phyloP scores from a whole-genome alignment of 2,329 filamentous ascomycete species.

The Colletotrichum sp. region DNA sequence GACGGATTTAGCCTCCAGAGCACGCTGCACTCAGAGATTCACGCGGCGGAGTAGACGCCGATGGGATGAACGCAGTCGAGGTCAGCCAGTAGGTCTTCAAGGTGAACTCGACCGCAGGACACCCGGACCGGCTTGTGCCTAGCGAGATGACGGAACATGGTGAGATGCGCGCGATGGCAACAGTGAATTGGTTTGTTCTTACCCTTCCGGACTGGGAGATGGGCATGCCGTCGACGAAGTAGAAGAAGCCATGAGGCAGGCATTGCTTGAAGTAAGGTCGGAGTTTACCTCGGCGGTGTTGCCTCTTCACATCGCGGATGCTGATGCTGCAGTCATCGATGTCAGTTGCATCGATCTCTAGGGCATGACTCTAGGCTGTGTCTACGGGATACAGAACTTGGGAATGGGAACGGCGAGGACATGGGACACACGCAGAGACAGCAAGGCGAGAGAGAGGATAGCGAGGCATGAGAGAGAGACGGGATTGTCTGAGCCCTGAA shows the following conservation, averaged over 20 bases:
- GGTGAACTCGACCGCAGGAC: background rate
- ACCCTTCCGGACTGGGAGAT: background rate
- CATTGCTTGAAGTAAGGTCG: background rate
- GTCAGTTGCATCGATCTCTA: background rate
- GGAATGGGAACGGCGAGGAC: background rate
- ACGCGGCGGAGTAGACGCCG: background rate
- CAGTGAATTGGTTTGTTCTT: background rate
- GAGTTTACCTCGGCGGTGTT: background rate
- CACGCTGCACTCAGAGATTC: background rate
- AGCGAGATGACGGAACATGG: background rate
- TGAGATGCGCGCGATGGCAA: background rate
- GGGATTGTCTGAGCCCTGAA: background rate
- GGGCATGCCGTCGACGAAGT: background rate
- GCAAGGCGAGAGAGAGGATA: background rate
- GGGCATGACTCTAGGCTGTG: background rate
- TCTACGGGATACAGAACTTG: background rate
- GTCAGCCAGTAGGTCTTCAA: background rate
- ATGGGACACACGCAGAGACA: background rate
- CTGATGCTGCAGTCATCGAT: background rate
- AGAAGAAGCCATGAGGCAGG: background rate
- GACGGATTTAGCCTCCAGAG: background rate
- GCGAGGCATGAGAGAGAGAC: background rate
- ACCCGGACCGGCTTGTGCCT: background rate
- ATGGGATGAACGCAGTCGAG: background rate
- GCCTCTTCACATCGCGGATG: background rate